phyloP scores from a whole-genome alignment of 345 rosid species.

The Raphanus sativus region DNA sequence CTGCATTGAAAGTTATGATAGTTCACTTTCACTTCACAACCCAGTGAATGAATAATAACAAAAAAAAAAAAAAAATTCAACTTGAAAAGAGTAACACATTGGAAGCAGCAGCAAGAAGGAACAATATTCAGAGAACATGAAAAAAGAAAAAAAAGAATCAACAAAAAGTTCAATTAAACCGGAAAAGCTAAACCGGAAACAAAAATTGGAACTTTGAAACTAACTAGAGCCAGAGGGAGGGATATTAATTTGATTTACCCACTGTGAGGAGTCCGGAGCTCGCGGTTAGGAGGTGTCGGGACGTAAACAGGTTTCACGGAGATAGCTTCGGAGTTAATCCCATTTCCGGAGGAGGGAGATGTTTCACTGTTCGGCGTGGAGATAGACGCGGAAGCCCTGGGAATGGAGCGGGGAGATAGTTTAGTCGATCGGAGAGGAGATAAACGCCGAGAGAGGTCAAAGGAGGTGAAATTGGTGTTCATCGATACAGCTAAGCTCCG shows the following conservation, averaged over 20 bases:
- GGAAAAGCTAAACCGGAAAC: background rate
- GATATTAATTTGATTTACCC: conserved; percentile 45
- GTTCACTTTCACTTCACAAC: background rate
- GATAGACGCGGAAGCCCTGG: conserved; percentile 37
- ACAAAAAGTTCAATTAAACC: background rate
- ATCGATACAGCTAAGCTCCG: conserved; percentile 17
- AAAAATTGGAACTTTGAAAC: background rate
- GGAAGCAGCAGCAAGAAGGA: background rate
- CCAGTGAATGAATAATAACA: background rate
- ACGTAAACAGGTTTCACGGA: conserved; percentile 49
- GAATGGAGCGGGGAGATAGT: conserved; percentile 21
- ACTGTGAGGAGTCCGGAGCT: conserved; percentile 92
- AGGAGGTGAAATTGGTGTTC: conserved; percentile 28
- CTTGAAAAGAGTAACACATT: background rate
- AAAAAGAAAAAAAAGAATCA: background rate
- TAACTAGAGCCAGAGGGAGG: background rate
- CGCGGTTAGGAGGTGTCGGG: conserved; percentile 67
- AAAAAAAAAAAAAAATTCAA: background rate
- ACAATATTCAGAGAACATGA: background rate
- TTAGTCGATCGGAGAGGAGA: conserved; percentile 17
- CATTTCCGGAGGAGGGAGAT: background rate
- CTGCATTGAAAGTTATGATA: background rate
- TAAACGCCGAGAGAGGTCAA: conserved; percentile 23
- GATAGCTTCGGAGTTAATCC: background rate
- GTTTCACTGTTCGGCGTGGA: conserved; percentile 30